A percentile compares a stretch with the other conserved stretches of the same genome.
phyloP scores from a whole-genome alignment of 352 stramenopile genomes.

The Globisporangium canariense region DNA sequence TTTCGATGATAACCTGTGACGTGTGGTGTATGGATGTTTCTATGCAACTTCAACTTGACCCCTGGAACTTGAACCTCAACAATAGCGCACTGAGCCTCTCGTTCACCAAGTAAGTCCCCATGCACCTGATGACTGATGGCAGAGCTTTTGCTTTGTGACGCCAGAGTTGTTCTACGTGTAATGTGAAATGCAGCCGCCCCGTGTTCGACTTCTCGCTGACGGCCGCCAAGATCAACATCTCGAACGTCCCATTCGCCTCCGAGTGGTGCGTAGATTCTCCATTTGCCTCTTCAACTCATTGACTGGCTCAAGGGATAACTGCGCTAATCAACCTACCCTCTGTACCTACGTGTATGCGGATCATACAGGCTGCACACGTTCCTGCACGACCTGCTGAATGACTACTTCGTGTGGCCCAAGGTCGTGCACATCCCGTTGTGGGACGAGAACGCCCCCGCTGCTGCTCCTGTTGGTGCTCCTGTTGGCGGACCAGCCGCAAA shows the following conservation, averaged over 20 bases:
- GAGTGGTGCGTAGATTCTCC: slow-evolving; percentile 42
- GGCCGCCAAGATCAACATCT: slow-evolving; percentile 81
- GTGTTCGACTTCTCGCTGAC: slow-evolving; percentile 77
- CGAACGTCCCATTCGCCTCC: slow-evolving; percentile 76
- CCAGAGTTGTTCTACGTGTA: neutral
- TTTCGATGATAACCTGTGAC: neutral
- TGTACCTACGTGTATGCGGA: neutral
- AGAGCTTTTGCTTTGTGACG: neutral
- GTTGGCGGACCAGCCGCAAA: too few relatives aligned
- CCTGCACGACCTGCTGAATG: slow-evolving; percentile 65
- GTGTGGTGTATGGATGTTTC: neutral
- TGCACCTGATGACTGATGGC: neutral
- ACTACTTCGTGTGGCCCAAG: slow-evolving; percentile 80
- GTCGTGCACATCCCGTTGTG: slow-evolving; percentile 66
- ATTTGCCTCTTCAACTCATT: neutral
- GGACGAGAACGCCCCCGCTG: slow-evolving; percentile 32
- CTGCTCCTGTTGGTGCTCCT: too few relatives aligned
- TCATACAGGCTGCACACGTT: slow-evolving; percentile 64
- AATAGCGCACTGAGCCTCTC: slow-evolving; percentile 51
- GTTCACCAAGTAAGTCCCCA: slow-evolving; percentile 55
- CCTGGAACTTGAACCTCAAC: neutral
- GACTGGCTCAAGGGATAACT: neutral
- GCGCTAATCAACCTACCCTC: neutral
- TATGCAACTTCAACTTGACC: neutral
- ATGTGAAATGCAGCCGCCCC: slow-evolving; percentile 35